phyloP scores from a whole-genome alignment of 2,329 filamentous ascomycete species.

The Epichloe brachyelytri region DNA sequence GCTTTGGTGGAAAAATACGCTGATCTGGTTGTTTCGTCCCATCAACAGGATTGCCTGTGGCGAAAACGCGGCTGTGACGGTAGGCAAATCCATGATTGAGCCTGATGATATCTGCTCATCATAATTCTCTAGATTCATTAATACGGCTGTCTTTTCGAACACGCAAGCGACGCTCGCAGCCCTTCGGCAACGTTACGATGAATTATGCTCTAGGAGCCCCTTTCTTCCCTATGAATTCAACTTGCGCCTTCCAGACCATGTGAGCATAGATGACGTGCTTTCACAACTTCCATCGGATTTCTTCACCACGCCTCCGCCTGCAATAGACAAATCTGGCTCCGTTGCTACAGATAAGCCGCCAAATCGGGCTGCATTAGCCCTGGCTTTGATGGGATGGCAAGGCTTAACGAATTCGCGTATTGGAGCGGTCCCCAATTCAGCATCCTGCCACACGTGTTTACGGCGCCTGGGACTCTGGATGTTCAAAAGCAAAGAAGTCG shows the following conservation, averaged over 20 bases:
- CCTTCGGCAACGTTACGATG: slow-evolving; percentile 52
- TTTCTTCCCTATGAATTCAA: slow-evolving; percentile 52
- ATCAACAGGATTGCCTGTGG: slow-evolving; percentile 78
- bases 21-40: slow-evolving; percentile 58
- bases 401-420: slow-evolving; percentile 42
- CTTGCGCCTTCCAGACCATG: slow-evolving; percentile 38
- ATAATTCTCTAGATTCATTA: slow-evolving; percentile 34
- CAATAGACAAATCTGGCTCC: slow-evolving; percentile 14
- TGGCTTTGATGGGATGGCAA: slow-evolving; percentile 68
- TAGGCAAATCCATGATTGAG: slow-evolving; percentile 22
- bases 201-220: slow-evolving; percentile 38
- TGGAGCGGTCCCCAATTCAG: slow-evolving; percentile 55
- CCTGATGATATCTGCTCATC: neutral
- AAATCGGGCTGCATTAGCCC: slow-evolving; percentile 50
- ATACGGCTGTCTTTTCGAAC: slow-evolving; percentile 52
- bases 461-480: slow-evolving; percentile 87
- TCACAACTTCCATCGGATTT: slow-evolving; percentile 40
- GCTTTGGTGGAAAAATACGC: slow-evolving; percentile 66
- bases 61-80: slow-evolving; percentile 75
- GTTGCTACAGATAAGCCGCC: slow-evolving; percentile 18
- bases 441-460: slow-evolving; percentile 75
- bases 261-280: slow-evolving; percentile 39
- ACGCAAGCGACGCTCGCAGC: slow-evolving; percentile 42
- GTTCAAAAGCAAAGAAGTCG: slow-evolving; percentile 64
- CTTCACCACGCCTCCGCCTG: slow-evolving; percentile 32